Conservation (phyloP, 148 eudicot species). For the Spergularia bocconei region DNA sequence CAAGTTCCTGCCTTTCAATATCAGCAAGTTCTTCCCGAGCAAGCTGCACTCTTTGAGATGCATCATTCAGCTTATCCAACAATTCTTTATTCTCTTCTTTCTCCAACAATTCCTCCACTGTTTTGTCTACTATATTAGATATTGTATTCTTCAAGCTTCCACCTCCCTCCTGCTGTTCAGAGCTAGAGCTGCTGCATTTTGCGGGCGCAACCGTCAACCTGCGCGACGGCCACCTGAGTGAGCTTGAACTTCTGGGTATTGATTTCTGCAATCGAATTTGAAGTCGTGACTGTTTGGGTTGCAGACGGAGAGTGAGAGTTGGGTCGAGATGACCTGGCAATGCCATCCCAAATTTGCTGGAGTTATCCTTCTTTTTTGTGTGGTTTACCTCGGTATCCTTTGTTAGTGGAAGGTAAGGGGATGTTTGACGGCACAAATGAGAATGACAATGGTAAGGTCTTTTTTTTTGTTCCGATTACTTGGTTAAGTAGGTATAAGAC, state of each 20-base stretch:
- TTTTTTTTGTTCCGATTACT: too few species aligned
- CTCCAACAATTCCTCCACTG: constrained; percentile 55
- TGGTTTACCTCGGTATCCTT: not conserved
- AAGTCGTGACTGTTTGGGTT: constrained; percentile 13
- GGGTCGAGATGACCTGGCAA: constrained; percentile 18
- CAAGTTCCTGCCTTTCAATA: constrained; percentile 63
- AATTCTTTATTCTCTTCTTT: constrained; percentile 70
- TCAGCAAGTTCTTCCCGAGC: constrained; percentile 74
- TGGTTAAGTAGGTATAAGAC: too few species aligned
- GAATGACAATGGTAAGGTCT: too few species aligned
- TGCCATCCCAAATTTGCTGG: not conserved
- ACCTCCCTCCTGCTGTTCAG: constrained; percentile 19
- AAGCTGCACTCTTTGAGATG: constrained; percentile 63
- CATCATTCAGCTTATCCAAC: constrained; percentile 63
- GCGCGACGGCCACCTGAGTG: not conserved
- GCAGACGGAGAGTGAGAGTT: constrained; percentile 16
- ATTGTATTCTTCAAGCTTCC: constrained; percentile 41
- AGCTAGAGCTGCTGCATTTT: constrained; percentile 41
- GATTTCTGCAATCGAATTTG: not conserved
- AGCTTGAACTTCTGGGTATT: not conserved
- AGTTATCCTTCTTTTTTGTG: not conserved
- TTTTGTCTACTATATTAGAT: constrained; percentile 59
- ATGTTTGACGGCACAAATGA: too few species aligned
- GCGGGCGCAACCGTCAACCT: constrained; percentile 8
- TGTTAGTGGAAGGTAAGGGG: too few species aligned